Conservation (phyloP, 2,329 filamentous ascomycete genomes). For the Penicillium sp. region DNA sequence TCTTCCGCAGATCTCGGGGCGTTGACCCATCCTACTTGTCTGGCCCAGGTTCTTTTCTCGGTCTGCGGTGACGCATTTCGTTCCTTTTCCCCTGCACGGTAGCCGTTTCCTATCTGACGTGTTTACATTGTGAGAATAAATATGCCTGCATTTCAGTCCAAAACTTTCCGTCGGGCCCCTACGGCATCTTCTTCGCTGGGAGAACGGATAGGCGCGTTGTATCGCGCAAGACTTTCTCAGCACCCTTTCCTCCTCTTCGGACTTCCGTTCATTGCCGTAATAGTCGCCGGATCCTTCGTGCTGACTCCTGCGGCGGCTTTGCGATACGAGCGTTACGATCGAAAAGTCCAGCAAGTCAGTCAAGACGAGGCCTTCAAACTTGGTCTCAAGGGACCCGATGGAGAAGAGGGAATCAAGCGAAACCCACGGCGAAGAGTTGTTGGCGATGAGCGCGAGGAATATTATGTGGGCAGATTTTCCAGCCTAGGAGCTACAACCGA, state of each 20-base stretch:
- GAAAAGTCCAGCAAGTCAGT: conserved; percentile 79
- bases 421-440: conserved; percentile 45
- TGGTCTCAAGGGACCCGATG: conserved; percentile 61
- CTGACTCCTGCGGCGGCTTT: conserved; percentile 91
- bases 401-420: conserved; percentile 72
- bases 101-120: not conserved
- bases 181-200: conserved; percentile 53
- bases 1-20: conserved; percentile 8
- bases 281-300: conserved; percentile 89
- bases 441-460: conserved; percentile 47
- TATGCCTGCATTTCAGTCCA: conserved; percentile 66
- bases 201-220: conserved; percentile 69
- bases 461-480: conserved; percentile 38
- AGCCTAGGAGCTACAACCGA: not conserved
- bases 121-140: conserved; percentile 1
- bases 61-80: not conserved
- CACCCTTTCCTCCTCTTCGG: conserved; percentile 93
- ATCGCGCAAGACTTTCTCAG: conserved; percentile 70
- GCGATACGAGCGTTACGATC: conserved; percentile 88
- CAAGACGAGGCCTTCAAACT: conserved; percentile 84
- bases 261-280: conserved; percentile 84
- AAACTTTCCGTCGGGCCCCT: conserved; percentile 65
- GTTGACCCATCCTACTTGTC: not conserved
- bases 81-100: not conserved
- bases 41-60: not conserved